These are phyloP conservation scores for Borovskyia barvae DNA, from an alignment of 208 protist species.

Conservation along the genomic window DNA sequence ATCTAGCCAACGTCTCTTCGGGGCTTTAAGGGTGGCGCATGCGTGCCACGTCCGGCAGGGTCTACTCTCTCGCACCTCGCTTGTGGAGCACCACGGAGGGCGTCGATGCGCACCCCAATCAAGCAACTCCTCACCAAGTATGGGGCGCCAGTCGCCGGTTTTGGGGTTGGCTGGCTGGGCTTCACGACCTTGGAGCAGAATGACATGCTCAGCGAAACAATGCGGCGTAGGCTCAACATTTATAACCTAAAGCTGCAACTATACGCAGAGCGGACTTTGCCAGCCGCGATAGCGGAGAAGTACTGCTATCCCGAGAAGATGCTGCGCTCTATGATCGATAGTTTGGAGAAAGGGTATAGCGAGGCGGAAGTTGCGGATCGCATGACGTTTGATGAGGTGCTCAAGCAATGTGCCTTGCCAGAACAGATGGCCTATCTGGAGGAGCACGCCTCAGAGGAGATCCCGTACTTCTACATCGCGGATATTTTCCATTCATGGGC, in stretches of 20 bases:
- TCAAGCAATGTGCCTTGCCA: slow-evolving; percentile 59
- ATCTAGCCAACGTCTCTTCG: too few species aligned
- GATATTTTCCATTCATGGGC: slow-evolving; percentile 86
- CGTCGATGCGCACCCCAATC: slow-evolving; percentile 2
- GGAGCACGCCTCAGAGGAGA: slow-evolving; percentile 78
- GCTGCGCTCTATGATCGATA: slow-evolving; percentile 45
- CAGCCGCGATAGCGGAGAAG: slow-evolving; percentile 42
- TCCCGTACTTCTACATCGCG: slow-evolving; percentile 90
- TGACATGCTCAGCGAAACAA: slow-evolving; percentile 27
- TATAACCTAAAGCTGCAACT: slow-evolving; percentile 64
- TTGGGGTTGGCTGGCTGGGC: slow-evolving; percentile 61
- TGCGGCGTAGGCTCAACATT: slow-evolving; percentile 45
- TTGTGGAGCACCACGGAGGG: not conserved
- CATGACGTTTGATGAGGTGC: slow-evolving; percentile 77
- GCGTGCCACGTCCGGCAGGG: too few species aligned
- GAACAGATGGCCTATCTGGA: slow-evolving; percentile 82
- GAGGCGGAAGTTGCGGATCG: slow-evolving; percentile 36
- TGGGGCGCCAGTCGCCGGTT: slow-evolving; percentile 50
- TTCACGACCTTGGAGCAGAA: slow-evolving; percentile 47
- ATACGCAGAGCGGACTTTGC: slow-evolving; percentile 49
- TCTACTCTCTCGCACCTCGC: not conserved
- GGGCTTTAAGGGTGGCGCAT: too few species aligned
- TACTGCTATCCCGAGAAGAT: slow-evolving; percentile 55
- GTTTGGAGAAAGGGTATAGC: slow-evolving; percentile 41
- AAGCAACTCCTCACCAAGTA: slow-evolving; percentile 13